Percentiles rank a stretch among this genome's conserved stretches.
Conservation (phyloP, 1,284 basidiomycete species). For the Marasmius tenuissimus region DNA sequence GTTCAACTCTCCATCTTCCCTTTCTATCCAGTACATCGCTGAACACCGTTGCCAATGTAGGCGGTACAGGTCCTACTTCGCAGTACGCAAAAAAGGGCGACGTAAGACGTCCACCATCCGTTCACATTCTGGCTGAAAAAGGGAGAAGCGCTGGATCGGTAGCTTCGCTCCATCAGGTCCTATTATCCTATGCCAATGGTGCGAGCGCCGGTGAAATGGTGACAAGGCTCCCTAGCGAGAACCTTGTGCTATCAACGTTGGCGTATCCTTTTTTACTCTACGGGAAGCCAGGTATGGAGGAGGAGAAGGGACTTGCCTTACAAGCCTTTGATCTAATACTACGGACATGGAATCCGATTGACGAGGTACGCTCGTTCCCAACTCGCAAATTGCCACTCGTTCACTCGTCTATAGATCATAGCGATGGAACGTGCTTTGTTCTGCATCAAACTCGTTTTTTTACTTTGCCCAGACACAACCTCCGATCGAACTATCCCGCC, state of each 20-base stretch:
- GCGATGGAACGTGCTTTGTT: conserved; percentile 61
- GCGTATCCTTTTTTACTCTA: conserved; percentile 52
- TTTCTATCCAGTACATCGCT: conserved; percentile 48
- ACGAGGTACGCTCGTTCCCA: conserved; percentile 36
- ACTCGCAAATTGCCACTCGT: background rate
- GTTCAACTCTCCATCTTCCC: conserved; percentile 44
- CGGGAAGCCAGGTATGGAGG: conserved; percentile 34
- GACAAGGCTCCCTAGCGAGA: background rate
- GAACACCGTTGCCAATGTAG: conserved; percentile 23
- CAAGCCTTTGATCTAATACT: conserved; percentile 60
- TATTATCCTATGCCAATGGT: background rate
- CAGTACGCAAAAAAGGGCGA: conserved; percentile 30
- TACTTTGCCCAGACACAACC: conserved; percentile 13
- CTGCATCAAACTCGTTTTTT: conserved; percentile 51
- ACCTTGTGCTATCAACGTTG: conserved; percentile 55
- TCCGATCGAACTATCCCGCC: conserved; percentile 38
- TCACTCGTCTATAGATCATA: conserved; percentile 32
- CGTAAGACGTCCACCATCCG: conserved; percentile 38
- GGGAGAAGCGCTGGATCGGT: background rate
- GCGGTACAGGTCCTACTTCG: conserved; percentile 17
- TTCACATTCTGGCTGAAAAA: conserved; percentile 27
- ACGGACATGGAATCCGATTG: conserved; percentile 53
- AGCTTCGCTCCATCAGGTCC: background rate
- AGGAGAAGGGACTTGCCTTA: conserved; percentile 55
- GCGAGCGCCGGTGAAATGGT: background rate